These are phyloP conservation scores for Lepiota brunneoincarnata DNA, from an alignment of 768 basidiomycete species.

Conservation along the genomic window DNA sequence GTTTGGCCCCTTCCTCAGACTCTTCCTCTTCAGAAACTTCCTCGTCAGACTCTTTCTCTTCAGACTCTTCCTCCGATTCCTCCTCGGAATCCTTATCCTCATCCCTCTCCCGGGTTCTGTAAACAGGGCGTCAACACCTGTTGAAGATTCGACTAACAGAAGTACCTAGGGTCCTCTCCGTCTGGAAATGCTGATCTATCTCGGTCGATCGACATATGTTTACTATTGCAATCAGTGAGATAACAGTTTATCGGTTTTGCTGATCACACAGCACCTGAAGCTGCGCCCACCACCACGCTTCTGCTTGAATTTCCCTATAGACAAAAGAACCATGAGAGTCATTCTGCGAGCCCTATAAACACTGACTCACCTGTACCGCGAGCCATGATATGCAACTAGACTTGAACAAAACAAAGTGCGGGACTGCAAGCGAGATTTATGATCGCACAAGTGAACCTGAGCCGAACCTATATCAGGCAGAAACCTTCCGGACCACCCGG, in stretches of 20 bases:
- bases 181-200: conserved; percentile 1
- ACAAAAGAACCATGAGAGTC: not conserved
- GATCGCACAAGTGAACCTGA: conserved; percentile 9
- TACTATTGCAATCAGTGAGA: conserved; percentile 14
- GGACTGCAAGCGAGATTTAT: conserved; percentile 13
- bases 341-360: not conserved
- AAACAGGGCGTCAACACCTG: not conserved
- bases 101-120: conserved; percentile 30
- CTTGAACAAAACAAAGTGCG: conserved; percentile 3
- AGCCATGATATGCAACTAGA: conserved; percentile 34
- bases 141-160: not conserved
- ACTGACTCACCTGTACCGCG: conserved; percentile 43
- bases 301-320: conserved; percentile 75
- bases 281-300: conserved; percentile 86
- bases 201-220: conserved; percentile 11
- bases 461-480: conserved; percentile 13
- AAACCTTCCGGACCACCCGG: not conserved
- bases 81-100: conserved; percentile 37
- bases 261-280: conserved; percentile 58
- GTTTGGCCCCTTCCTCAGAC: conserved; percentile 39
- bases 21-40: conserved; percentile 35
- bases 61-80: conserved; percentile 40
- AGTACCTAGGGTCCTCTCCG: conserved; percentile 12
- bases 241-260: not conserved
- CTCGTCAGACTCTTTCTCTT: conserved; percentile 37